Base-by-base conservation (phyloP, 495 filamentous ascomycete genomes). In the Penicillium cosmopolitanum region DNA sequence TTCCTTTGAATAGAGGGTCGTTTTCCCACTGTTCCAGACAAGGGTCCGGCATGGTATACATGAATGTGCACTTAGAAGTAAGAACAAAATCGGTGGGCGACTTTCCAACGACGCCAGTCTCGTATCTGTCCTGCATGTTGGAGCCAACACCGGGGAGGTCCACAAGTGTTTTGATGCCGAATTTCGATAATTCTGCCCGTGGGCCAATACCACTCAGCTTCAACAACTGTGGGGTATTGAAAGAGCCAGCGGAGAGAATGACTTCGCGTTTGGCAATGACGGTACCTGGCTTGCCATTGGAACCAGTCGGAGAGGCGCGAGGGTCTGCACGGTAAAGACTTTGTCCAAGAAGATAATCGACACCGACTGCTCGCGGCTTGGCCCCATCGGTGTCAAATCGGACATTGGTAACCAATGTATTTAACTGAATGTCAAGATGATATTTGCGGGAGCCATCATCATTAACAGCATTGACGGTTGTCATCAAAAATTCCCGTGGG, bases 101-200 rank as follows among this genome's bases (percentile, higher is more conserved):
- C 6, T 78, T 71, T 53, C 74, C 81, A 23, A 78, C 66, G 6
- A 86, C 73, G 25, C 73, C 66, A 7, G 73, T 77, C 62, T 89
- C 87, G 65, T 87, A 85, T 55, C 83, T 83, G 62, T 90, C 86
- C 58, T 89, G 87, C 0, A 90, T 72, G 64, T 91, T 91, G 16
- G 73, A 72, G 23, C 88, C 88, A 0, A 91, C 87, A 15, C 83
- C 85, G 0, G 88, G 85, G 0, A 86, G 75, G 60, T 89, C 79
- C 18, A 74, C 64, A 0, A 88, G 50, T 0, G 85, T 71, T 1
- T 73, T 56, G 53, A 90, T 88, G 16, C 67, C 62, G 54, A 79
- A 73, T 1, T 64, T 61, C 10, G 65, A n/a, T 0, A 91, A 75
- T 36, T 87, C 78, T 0, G 62, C 66, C 5, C 61, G 55, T 0